Evolutionary conservation across 148 eudicot genomes (phyloP).

Genomic region (Chenopodium suecicum): DNA sequence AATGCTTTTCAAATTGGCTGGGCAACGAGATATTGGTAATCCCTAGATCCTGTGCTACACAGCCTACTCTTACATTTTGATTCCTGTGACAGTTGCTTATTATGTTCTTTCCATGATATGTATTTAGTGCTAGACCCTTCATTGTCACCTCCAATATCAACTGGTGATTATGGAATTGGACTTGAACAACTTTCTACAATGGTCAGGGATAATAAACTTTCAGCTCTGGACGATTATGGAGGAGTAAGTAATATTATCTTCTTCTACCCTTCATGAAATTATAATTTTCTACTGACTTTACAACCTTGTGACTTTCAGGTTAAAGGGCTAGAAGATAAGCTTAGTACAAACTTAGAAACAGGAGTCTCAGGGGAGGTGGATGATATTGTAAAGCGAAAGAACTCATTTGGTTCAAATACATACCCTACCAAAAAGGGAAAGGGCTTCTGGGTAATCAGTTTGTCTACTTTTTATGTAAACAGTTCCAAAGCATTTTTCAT

Average conservation of each 20-base stretch:
- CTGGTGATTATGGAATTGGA: conserved; percentile 58
- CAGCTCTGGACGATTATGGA: conserved; percentile 69
- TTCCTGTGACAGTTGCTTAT: neutral
- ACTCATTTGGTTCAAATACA: conserved; percentile 82
- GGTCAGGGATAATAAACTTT: conserved; percentile 62
- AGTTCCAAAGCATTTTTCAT: neutral
- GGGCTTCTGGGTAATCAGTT: conserved; percentile 57
- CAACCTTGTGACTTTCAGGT: conserved; percentile 42
- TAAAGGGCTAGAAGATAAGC: conserved; percentile 61
- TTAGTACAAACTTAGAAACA: conserved; percentile 56
- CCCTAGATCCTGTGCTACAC: neutral
- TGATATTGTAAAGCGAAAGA: conserved; percentile 58
- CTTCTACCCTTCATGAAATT: neutral
- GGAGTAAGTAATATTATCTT: conserved; percentile 52
- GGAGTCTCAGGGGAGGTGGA: conserved; percentile 56
- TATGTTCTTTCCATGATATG: conserved; percentile 11
- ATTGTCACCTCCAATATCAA: conserved; percentile 52
- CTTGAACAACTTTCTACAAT: conserved; percentile 78
- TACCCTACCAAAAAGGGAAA: conserved; percentile 82
- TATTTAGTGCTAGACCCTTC: conserved; percentile 49
- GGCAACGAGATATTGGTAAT: conserved; percentile 79
- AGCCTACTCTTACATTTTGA: neutral
- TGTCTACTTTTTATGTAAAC: neutral
- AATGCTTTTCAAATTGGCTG: conserved; percentile 92
- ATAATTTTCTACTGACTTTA: neutral